A percentile compares a stretch with the other conserved stretches of the same genome.
Evolutionary conservation across 2,329 filamentous ascomycete genomes (phyloP).

Genomic region (Cryoendolithus antarcticus): DNA sequence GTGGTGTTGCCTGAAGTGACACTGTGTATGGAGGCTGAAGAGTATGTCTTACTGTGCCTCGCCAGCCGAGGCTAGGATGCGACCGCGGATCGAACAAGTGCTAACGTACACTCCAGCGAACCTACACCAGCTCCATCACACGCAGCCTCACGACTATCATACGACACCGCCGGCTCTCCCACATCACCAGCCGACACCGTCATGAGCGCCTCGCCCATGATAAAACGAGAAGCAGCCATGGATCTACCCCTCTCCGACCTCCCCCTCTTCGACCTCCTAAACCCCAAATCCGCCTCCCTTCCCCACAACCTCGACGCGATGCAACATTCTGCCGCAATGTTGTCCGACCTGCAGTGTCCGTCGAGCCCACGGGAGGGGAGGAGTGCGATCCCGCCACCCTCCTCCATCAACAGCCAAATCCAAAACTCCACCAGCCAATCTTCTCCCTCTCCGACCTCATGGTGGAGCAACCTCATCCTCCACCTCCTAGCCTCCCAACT

Average conservation of each 20-base stretch:
- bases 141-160: slow-evolving; percentile 17
- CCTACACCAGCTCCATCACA: slow-evolving; percentile 20
- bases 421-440: slow-evolving; percentile 6
- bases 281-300: slow-evolving; percentile 12
- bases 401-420: slow-evolving; percentile 7
- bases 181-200: slow-evolving; percentile 15
- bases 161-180: slow-evolving; percentile 16
- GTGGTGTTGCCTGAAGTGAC: slow-evolving; percentile 22
- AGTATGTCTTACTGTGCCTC: too few relatives aligned
- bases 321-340: slow-evolving; percentile 99
- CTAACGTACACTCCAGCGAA: too few relatives aligned
- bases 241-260: slow-evolving; percentile 15
- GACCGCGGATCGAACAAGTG: too few relatives aligned
- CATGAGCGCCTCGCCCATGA: slow-evolving; percentile 10
- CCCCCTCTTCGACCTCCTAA: slow-evolving; percentile 14
- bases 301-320: slow-evolving; percentile 41
- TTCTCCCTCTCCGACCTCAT: slow-evolving; percentile 9
- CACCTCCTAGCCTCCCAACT: slow-evolving; percentile 20
- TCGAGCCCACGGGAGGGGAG: slow-evolving; percentile 38
- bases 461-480: slow-evolving; percentile 19
- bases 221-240: slow-evolving; percentile 22
- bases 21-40: slow-evolving; percentile 14
- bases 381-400: slow-evolving; percentile 7
- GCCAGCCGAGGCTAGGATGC: too few relatives aligned
- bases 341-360: slow-evolving; percentile 99